phyloP scores from a whole-genome alignment of 1,139 yeast species.

The Geotrichum restrictum region DNA sequence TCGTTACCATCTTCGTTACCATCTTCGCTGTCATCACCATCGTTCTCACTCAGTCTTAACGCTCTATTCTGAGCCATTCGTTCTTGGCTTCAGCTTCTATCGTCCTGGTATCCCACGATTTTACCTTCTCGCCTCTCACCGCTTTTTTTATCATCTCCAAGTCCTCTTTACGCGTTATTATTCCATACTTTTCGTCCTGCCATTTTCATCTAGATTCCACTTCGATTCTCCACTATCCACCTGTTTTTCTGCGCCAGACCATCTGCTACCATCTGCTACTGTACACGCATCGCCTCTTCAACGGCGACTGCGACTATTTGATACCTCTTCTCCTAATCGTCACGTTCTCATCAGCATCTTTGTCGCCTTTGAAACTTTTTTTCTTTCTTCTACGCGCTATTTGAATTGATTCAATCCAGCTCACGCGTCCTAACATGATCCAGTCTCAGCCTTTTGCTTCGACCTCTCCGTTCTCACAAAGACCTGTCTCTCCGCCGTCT shows the following conservation, averaged over 20 bases:
- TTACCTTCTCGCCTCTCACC: neutral
- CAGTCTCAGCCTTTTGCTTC: conserved; percentile 17
- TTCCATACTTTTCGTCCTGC: neutral
- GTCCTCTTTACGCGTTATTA: too few relatives aligned
- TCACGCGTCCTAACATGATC: conserved; percentile 16
- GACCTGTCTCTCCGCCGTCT: conserved; percentile 15
- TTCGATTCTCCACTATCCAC: neutral
- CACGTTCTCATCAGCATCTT: too few relatives aligned
- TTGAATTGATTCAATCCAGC: neutral
- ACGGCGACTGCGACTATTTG: too few relatives aligned
- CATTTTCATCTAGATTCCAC: neutral
- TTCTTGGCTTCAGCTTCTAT: neutral
- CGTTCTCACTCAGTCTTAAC: too few relatives aligned
- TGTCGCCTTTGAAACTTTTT: too few relatives aligned
- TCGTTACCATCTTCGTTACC: neutral
- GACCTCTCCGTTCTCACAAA: conserved; percentile 15
- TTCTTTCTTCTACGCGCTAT: neutral
- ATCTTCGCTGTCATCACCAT: neutral
- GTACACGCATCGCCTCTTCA: neutral
- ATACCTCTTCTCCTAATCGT: too few relatives aligned
- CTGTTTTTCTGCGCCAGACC: neutral
- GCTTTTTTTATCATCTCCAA: neutral
- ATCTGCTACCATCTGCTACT: neutral
- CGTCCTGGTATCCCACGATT: neutral
- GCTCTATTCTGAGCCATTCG: too few relatives aligned